A percentile compares a stretch with the other conserved stretches of the same genome.
Evolutionary conservation across 2,329 filamentous ascomycete species (phyloP).

Genomic region (Arthroderma uncinatum): DNA sequence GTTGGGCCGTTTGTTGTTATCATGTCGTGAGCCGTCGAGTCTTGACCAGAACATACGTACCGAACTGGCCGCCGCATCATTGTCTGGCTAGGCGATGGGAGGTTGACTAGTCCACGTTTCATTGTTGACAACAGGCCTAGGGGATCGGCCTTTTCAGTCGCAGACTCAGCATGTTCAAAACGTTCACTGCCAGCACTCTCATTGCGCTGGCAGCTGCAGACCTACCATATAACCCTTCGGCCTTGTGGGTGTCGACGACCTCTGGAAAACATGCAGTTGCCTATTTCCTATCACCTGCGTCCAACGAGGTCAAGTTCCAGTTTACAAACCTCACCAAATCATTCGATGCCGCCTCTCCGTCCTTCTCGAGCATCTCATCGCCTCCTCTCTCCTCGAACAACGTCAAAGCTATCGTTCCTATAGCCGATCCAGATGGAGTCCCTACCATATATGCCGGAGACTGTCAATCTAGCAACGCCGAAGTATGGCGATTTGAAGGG

Average conservation of each 20-base stretch:
- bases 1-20: neutral
- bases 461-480: conserved; percentile 38
- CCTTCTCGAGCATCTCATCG: conserved; percentile 22
- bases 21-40: neutral
- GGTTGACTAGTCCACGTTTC: neutral
- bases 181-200: conserved; percentile 1
- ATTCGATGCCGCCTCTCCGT: conserved; percentile 24
- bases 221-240: conserved; percentile 16
- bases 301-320: conserved; percentile 12
- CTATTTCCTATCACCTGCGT: conserved; percentile 11
- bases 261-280: conserved; percentile 8
- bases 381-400: conserved; percentile 50
- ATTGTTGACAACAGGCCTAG: neutral
- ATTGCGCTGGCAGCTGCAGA: conserved; percentile 5
- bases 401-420: conserved; percentile 53
- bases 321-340: conserved; percentile 11
- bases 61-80: neutral
- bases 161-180: conserved; percentile 10
- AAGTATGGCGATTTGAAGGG: conserved; percentile 45
- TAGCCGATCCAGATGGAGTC: conserved; percentile 55
- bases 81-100: neutral
- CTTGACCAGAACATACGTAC: neutral
- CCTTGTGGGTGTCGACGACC: conserved; percentile 11
- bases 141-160: neutral
- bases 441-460: conserved; percentile 65